Percentiles rank a stretch among this genome's conserved stretches.
Conservation (phyloP, 306 rosid species). For the Carpinus fangiana region DNA sequence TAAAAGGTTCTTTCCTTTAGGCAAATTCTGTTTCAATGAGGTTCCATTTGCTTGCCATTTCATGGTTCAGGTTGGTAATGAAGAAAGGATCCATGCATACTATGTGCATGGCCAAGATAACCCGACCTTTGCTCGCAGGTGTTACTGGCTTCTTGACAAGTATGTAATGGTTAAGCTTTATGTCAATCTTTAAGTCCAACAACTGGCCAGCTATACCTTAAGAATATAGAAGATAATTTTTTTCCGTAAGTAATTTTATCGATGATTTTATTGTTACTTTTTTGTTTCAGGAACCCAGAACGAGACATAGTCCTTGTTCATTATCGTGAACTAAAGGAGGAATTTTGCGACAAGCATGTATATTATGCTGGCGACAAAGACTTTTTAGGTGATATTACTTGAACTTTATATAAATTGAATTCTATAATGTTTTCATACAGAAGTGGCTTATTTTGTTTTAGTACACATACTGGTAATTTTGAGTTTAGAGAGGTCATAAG, state of each 20-base stretch:
- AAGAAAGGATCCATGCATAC: conserved; percentile 97
- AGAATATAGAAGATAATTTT: neutral
- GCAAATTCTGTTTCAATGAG: neutral
- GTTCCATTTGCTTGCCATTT: conserved; percentile 4
- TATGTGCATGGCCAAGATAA: conserved; percentile 91
- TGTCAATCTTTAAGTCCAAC: conserved; percentile 22
- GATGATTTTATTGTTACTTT: conserved; percentile 17
- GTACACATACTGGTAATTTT: no score
- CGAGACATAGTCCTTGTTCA: conserved; percentile 91
- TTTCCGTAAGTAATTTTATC: conserved; percentile 13
- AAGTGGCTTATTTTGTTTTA: no score
- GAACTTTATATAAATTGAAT: no score
- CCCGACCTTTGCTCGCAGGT: conserved; percentile 81
- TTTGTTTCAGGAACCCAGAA: conserved; percentile 84
- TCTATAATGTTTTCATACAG: no score
- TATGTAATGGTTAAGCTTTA: conserved; percentile 43
- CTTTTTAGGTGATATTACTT: no score
- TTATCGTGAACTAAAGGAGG: conserved; percentile 96
- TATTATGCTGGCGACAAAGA: no score
- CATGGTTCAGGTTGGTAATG: conserved; percentile 77
- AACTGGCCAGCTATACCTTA: conserved; percentile 12
- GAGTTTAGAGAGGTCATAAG: no score
- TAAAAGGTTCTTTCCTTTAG: neutral
- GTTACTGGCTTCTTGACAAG: conserved; percentile 99
- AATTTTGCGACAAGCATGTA: no score